Conservation (phyloP, 805 yeast genomes). For the Cyberlindnera veronae region DNA sequence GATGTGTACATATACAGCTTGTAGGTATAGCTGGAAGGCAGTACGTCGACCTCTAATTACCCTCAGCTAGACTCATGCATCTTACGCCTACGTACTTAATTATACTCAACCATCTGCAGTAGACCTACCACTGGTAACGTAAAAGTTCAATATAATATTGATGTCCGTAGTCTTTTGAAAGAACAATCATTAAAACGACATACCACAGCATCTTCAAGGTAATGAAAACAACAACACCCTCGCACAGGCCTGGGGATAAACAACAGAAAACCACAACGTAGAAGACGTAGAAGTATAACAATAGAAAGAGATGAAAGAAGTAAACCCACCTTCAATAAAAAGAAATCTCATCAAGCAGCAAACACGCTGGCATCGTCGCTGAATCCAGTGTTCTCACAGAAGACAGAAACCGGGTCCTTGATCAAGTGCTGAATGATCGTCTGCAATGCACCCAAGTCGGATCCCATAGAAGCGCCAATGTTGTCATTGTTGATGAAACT, state of each 20-base stretch:
- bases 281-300: neutral
- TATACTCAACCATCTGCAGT: no score
- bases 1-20: no score
- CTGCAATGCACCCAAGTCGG: slow-evolving; percentile 52
- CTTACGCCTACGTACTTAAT: no score
- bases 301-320: neutral
- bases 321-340: neutral
- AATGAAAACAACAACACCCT: neutral
- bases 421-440: slow-evolving; percentile 48
- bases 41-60: no score
- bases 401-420: slow-evolving; percentile 34
- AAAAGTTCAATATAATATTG: no score
- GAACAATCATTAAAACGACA: neutral
- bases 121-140: no score
- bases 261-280: neutral
- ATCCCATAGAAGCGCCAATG: slow-evolving; percentile 42
- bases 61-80: no score
- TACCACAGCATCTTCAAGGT: neutral
- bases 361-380: slow-evolving; percentile 10
- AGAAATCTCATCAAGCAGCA: slow-evolving; percentile 3
- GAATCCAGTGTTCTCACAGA: slow-evolving; percentile 14
- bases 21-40: no score
- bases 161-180: neutral
- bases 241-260: neutral
- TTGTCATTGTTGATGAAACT: slow-evolving; percentile 48